Evolutionary conservation across 2,329 filamentous ascomycete species (phyloP), one percentile per base, ranked within the genome.

Genomic region (Diplodia corticola): DNA sequence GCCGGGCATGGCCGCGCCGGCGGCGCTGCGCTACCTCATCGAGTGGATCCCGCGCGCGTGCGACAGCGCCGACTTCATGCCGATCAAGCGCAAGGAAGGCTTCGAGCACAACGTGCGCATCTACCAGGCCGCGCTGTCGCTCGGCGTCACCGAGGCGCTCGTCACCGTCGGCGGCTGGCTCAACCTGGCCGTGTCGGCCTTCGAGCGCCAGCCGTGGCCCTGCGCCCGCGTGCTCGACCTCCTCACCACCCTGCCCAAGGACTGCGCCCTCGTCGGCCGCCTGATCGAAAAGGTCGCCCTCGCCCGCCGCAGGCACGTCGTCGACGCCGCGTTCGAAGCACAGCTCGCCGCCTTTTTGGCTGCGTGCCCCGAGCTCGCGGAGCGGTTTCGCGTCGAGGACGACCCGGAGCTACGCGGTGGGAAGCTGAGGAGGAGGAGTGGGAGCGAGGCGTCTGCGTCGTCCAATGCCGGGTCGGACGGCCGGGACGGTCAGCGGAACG

Each of bases 11-110:
- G 64, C 57, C 1, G 64, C 64, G 17, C 64, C 57, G 2, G 55
- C 46, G 5, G 64, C 64, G 6, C 55, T 66, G n/a, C 54, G 57
- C 57, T 61, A 55, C 49, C 5, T 66, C 5, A 20, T 54, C 48
- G 33, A 44, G 48, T 66, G 64, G 64, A 66, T 66, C 33, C 64
- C 46, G n/a, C 64, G 54, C 26, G 30, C 54, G 30, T 66, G 64
- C 37, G 64, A 65, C 7, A 37, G 48, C 9, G n/a, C 55, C 48
- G 64, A 63, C 46, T 66, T 61, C 48, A 61, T 61, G 64, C 54
- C 55, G 12, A 60, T 65, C 44, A 65, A 65, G 54, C 35, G 46
- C 30, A 66, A 66, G 33, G 55, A 54, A 2, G 48, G 44, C 26
- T 63, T 66, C 49, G 44, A 40, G 37, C 64, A 66, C 12, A 66